These are phyloP conservation scores for Catunica adiposa DNA, from an alignment of 2,329 filamentous ascomycete genomes.

Conservation along the genomic window DNA sequence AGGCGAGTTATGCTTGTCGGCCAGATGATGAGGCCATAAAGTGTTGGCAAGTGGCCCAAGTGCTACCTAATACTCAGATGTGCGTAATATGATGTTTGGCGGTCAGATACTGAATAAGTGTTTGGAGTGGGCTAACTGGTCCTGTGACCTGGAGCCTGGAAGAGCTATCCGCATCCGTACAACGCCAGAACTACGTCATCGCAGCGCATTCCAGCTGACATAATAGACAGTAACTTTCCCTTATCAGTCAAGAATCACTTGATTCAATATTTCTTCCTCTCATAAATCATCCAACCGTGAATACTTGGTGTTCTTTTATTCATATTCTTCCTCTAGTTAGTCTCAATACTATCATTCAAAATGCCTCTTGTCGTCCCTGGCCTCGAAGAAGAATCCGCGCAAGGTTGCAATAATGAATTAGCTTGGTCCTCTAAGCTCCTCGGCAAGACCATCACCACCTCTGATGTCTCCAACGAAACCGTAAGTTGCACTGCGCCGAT, in stretches of 20 bases:
- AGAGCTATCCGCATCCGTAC: background rate
- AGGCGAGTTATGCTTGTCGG: too few relatives aligned
- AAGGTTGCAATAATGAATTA: slow-evolving; percentile 30
- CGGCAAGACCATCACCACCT: slow-evolving; percentile 44
- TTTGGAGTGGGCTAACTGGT: too few relatives aligned
- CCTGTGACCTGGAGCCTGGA: background rate
- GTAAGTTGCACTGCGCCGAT: slow-evolving; percentile 23
- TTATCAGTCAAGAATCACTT: background rate
- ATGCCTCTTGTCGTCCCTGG: slow-evolving; percentile 52
- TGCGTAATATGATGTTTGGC: background rate
- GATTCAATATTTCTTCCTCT: too few relatives aligned
- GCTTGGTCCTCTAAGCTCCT: slow-evolving; percentile 46
- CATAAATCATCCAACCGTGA: too few relatives aligned
- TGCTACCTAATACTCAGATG: too few relatives aligned
- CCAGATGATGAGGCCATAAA: too few relatives aligned
- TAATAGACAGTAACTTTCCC: too few relatives aligned
- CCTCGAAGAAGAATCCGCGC: slow-evolving; percentile 27
- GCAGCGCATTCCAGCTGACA: background rate
- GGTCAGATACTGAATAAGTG: too few relatives aligned
- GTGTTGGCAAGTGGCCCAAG: too few relatives aligned
- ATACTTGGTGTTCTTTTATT: too few relatives aligned
- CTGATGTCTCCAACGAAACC: slow-evolving; percentile 28
- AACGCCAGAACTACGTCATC: background rate
- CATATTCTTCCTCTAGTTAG: too few relatives aligned
- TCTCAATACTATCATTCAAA: too few relatives aligned